Evolutionary conservation across 2,329 filamentous ascomycete species (phyloP), one percentile per base, ranked within the genome.

Genomic region (Cytospora schulzeri): DNA sequence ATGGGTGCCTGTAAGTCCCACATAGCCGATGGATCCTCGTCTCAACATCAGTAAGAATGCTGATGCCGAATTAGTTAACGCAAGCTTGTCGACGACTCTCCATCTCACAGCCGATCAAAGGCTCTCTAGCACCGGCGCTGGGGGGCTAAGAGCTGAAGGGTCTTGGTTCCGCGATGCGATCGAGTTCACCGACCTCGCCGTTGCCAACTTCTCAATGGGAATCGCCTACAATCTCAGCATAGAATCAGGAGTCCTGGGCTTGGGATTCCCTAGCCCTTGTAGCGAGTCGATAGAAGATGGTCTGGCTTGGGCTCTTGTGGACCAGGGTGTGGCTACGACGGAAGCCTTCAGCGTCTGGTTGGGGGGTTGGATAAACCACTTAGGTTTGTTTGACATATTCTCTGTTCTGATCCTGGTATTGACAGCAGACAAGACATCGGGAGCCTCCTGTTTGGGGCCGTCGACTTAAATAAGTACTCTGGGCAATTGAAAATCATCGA

Each of bases 321-420:
- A 38, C 22, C 45, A 59, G 35, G 29, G 45, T 35, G 29, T 59
- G 29, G 35, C 35, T 45, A n/a, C 29, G 45, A 59, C 57, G 17
- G 31, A 51, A 31, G 45, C 45, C 7, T 52, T 52, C 24, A 52
- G 29, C 11, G 14, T 52, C 24, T 59, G 45, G 29, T 8, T 52
- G 22, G 24, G 29, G 11, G 22, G 45, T 24, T 59, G 29, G 57
- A n/a, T 24, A 12, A n/a, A 19, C 19, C 29, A 59, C 15, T 28
- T 24, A 22, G 29, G 14, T 59, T 8, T n/a, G 57, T 51, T 26
- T n/a, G 17, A 19, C 45, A 7, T 31, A 1, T 51, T 8, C 2
- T 9, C 29, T 59, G 12, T 59, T 17, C 7, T 33, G 14, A 33
- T 19, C 19, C 48, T 19, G 15, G 12, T 31, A 19, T 29, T 52